These are phyloP conservation scores for Filobasidium wieringae DNA, from an alignment of 768 basidiomycete species.

Conservation along the genomic window DNA sequence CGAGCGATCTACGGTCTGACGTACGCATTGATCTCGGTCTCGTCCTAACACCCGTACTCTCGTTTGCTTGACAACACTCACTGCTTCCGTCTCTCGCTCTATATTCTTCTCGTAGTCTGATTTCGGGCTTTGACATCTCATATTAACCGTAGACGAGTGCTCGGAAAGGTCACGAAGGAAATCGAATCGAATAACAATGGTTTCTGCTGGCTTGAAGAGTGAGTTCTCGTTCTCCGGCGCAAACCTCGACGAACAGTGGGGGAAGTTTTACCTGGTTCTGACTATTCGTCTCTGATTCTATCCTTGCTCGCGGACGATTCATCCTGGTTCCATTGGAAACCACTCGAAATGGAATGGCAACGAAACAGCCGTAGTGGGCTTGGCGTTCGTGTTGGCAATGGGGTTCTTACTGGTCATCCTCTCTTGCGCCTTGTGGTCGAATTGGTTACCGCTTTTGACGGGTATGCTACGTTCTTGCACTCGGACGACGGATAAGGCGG, in stretches of 20 bases:
- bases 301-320: neutral
- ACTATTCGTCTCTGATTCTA: neutral
- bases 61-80: too few species aligned
- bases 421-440: constrained; percentile 86
- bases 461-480: constrained; percentile 35
- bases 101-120: too few species aligned
- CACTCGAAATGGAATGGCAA: neutral
- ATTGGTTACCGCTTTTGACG: constrained; percentile 96
- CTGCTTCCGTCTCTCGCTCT: too few species aligned
- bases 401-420: constrained; percentile 98
- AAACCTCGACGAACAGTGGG: neutral
- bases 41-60: too few species aligned
- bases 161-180: too few species aligned
- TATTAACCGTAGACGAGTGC: too few species aligned
- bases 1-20: too few species aligned
- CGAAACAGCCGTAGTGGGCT: constrained; percentile 82
- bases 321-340: neutral
- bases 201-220: constrained; percentile 11
- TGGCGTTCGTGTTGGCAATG: constrained; percentile 91
- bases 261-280: neutral
- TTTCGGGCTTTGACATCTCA: too few species aligned
- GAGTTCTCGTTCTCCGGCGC: neutral
- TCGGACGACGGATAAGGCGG: neutral
- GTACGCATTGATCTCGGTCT: too few species aligned
- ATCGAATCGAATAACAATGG: neutral